A percentile compares a stretch with the other conserved stretches of the same genome.
Conservation (phyloP, 768 basidiomycete species). For the Hortiboletus flavorubellus region DNA sequence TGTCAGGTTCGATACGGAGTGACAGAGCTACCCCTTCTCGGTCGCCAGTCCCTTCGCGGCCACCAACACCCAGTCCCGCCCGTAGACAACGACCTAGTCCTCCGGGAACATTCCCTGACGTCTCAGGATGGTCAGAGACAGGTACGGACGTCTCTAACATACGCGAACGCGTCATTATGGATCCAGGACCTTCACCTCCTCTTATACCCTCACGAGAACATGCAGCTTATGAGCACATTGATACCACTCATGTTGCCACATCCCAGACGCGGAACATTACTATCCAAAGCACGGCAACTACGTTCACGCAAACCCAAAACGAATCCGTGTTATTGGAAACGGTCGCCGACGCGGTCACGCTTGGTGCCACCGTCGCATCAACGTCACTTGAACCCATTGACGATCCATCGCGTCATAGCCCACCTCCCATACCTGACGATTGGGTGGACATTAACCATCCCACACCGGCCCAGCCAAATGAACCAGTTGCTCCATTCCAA, state of each 20-base stretch:
- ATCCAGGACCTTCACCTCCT: conserved; percentile 24
- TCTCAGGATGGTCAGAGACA: conserved; percentile 32
- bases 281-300: conserved; percentile 9
- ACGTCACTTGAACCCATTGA: conserved; percentile 2
- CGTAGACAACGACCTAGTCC: conserved; percentile 27
- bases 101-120: conserved; percentile 27
- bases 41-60: conserved; percentile 18
- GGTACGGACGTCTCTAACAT: conserved; percentile 23
- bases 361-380: background rate
- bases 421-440: conserved; percentile 26
- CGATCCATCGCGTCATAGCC: conserved; percentile 18
- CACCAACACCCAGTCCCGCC: conserved; percentile 12
- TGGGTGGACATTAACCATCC: conserved; percentile 27
- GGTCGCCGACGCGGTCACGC: background rate
- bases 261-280: conserved; percentile 1
- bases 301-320: conserved; percentile 12
- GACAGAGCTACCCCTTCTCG: conserved; percentile 29
- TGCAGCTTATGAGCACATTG: conserved; percentile 6
- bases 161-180: conserved; percentile 13
- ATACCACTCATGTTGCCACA: conserved; percentile 9
- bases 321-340: conserved; percentile 5
- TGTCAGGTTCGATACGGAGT: conserved; percentile 28
- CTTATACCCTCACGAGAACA: conserved; percentile 27
- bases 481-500: conserved; percentile 3
- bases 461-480: conserved; percentile 1